These are phyloP conservation scores for Cyberlindnera meyerae DNA, from an alignment of 805 yeast species.

Conservation along the genomic window DNA sequence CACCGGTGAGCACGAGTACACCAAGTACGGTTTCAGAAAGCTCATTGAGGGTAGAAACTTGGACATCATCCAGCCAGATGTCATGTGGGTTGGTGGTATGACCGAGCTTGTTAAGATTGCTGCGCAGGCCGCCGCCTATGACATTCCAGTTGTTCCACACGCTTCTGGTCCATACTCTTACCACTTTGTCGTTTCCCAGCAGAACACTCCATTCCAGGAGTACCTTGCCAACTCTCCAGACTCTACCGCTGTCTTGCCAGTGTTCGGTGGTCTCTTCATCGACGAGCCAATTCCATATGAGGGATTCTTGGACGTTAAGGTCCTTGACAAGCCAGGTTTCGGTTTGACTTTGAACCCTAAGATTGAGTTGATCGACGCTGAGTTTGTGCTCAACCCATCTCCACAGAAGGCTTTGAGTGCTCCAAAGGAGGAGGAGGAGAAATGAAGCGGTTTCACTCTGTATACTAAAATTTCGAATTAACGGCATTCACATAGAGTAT, in stretches of 20 bases:
- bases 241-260: slow-evolving; percentile 39
- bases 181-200: slow-evolving; percentile 45
- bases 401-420: slow-evolving; percentile 33
- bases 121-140: slow-evolving; percentile 48
- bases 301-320: slow-evolving; percentile 36
- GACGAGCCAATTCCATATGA: slow-evolving; percentile 45
- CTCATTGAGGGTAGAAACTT: slow-evolving; percentile 44
- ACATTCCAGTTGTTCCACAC: slow-evolving; percentile 49
- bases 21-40: slow-evolving; percentile 46
- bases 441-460: not conserved
- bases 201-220: slow-evolving; percentile 49
- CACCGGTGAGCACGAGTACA: slow-evolving; percentile 50
- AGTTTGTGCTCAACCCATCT: slow-evolving; percentile 33
- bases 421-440: slow-evolving; percentile 1
- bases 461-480: not conserved
- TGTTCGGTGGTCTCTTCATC: slow-evolving; percentile 41
- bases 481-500: too few relatives aligned
- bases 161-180: slow-evolving; percentile 51
- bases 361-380: slow-evolving; percentile 37
- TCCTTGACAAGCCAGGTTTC: slow-evolving; percentile 45
- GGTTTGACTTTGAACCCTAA: slow-evolving; percentile 44
- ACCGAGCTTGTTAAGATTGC: slow-evolving; percentile 43
- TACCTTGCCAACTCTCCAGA: slow-evolving; percentile 48
- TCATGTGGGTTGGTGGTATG: slow-evolving; percentile 52
- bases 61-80: slow-evolving; percentile 47